Conservation (phyloP, 768 basidiomycete genomes). For the Leccinum obscurum region DNA sequence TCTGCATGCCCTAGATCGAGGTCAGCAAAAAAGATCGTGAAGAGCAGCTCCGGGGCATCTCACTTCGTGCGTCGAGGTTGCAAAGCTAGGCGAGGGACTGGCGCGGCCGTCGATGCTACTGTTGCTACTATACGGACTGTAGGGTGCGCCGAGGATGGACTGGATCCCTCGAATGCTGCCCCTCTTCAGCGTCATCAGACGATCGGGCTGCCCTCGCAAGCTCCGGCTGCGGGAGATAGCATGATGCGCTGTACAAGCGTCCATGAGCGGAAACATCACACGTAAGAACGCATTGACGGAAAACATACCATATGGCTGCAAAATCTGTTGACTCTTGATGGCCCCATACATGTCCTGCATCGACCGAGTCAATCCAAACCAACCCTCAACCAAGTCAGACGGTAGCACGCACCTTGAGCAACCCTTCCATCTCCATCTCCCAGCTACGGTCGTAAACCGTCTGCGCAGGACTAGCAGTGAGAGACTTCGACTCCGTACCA, state of each 20-base stretch:
- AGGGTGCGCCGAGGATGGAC: constrained; percentile 68
- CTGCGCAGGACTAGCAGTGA: constrained; percentile 34
- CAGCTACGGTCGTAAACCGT: constrained; percentile 64
- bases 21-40: neutral
- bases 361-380: constrained; percentile 3
- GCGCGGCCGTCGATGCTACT: constrained; percentile 83
- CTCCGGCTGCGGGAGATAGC: constrained; percentile 67
- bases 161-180: constrained; percentile 90
- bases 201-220: constrained; percentile 67
- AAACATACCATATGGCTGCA: constrained; percentile 66
- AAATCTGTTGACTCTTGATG: constrained; percentile 87
- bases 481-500: constrained; percentile 38
- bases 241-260: constrained; percentile 40
- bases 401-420: constrained; percentile 66
- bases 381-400: neutral
- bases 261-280: constrained; percentile 17
- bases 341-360: constrained; percentile 90
- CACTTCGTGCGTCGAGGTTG: constrained; percentile 86
- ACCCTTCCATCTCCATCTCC: constrained; percentile 83
- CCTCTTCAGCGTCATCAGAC: constrained; percentile 78
- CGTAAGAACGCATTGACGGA: neutral
- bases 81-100: constrained; percentile 92
- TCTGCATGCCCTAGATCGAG: constrained; percentile 51
- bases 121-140: constrained; percentile 82
- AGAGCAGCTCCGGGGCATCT: constrained; percentile 10